Percentiles rank a stretch among this genome's conserved stretches.
These are phyloP conservation scores for Xylariales sp. DNA, from an alignment of 2,329 filamentous ascomycete genomes.

Conservation along the genomic window DNA sequence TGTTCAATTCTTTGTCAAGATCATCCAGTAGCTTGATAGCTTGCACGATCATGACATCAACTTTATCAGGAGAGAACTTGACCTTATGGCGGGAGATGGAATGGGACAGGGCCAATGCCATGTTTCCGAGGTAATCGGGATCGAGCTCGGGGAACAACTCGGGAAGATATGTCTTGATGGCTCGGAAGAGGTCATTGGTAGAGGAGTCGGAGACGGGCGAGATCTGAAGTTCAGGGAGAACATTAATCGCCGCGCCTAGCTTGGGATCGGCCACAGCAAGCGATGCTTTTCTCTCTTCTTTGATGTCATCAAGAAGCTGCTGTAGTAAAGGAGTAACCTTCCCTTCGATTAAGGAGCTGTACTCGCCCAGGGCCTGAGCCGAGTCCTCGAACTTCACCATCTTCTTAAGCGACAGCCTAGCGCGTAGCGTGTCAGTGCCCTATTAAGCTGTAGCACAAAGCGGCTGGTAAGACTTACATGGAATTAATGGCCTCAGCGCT, in stretches of 20 bases:
- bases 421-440: conserved; percentile 6
- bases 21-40: conserved; percentile 94
- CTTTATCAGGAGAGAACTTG: conserved; percentile 98
- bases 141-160: conserved; percentile 90
- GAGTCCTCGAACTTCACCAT: conserved; percentile 98
- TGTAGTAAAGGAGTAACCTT: conserved; percentile 92
- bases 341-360: conserved; percentile 87
- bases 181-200: conserved; percentile 91
- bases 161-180: conserved; percentile 89
- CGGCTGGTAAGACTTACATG: conserved; percentile 69
- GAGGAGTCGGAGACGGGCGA: conserved; percentile 82
- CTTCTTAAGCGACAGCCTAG: conserved; percentile 91
- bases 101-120: conserved; percentile 96
- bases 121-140: conserved; percentile 88
- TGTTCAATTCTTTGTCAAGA: conserved; percentile 98
- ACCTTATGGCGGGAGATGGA: conserved; percentile 97
- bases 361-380: conserved; percentile 88
- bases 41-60: conserved; percentile 99
- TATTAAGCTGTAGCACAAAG: conserved; percentile 17
- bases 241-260: conserved; percentile 90
- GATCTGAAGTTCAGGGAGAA: conserved; percentile 88
- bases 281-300: conserved; percentile 97
- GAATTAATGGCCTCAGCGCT: conserved; percentile 87
- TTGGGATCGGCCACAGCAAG: conserved; percentile 94
- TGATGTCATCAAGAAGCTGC: conserved; percentile 85